These are phyloP conservation scores for Xylariaceae sp. DNA, from an alignment of 2,329 filamentous ascomycete genomes.

Conservation along the genomic window DNA sequence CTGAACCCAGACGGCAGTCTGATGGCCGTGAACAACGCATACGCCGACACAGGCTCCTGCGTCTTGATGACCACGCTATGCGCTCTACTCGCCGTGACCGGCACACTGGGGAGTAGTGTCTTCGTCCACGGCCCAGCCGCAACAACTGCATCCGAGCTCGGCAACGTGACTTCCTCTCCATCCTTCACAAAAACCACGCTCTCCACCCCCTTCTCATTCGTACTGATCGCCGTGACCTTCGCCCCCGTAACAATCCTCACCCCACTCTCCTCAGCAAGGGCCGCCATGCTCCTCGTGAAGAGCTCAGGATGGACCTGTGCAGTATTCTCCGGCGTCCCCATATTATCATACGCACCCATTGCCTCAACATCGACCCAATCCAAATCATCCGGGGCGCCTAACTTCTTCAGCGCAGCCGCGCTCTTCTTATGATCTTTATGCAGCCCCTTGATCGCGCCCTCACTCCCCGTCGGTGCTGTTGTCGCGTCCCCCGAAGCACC, in stretches of 20 bases:
- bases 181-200: constrained; percentile 30
- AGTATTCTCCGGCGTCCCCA: constrained; percentile 54
- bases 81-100: constrained; percentile 39
- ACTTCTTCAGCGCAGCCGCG: constrained; percentile 20
- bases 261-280: constrained; percentile 60
- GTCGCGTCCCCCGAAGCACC: neutral
- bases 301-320: constrained; percentile 76
- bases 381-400: constrained; percentile 51
- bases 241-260: constrained; percentile 45
- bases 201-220: constrained; percentile 19
- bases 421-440: constrained; percentile 31
- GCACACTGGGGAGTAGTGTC: constrained; percentile 39
- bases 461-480: neutral
- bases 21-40: constrained; percentile 70
- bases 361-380: constrained; percentile 62
- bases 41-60: constrained; percentile 46
- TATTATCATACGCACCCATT: constrained; percentile 37
- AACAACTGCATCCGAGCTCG: constrained; percentile 31
- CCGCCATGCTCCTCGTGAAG: constrained; percentile 70
- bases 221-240: constrained; percentile 26
- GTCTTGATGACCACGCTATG: constrained; percentile 44
- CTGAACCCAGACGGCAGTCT: constrained; percentile 53
- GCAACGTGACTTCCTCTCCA: constrained; percentile 21
- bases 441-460: constrained; percentile 21
- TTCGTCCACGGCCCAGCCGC: constrained; percentile 45